Evolutionary conservation across 805 yeast species (phyloP).

Genomic region (Kodamaea kakaduensis): DNA sequence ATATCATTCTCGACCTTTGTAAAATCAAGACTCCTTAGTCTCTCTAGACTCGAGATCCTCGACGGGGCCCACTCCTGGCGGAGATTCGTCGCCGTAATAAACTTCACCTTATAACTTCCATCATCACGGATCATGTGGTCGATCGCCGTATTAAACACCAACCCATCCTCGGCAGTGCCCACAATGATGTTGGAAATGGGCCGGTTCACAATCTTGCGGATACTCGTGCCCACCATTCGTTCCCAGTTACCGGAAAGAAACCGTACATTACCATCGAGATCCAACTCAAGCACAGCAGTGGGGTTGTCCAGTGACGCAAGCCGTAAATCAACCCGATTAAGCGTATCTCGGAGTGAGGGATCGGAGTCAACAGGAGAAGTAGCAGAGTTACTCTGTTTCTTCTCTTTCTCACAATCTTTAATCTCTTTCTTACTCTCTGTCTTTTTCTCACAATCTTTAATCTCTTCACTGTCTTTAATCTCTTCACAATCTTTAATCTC

Average conservation of each 20-base stretch:
- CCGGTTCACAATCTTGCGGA: constrained; percentile 48
- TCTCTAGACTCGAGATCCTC: no score
- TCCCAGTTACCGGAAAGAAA: constrained; percentile 80
- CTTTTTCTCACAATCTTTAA: no score
- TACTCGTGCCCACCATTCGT: constrained; percentile 63
- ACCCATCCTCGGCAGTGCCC: constrained; percentile 59
- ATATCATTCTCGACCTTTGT: no score
- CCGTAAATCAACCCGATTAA: constrained; percentile 49
- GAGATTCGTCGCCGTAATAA: constrained; percentile 50
- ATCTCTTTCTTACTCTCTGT: no score
- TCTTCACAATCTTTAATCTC: constrained; percentile 1
- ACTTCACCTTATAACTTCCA: constrained; percentile 72
- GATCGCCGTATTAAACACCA: constrained; percentile 67
- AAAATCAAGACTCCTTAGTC: no score
- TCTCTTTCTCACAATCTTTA: no score
- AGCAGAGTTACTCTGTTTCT: constrained; percentile 20
- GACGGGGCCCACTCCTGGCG: no score
- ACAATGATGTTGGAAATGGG: constrained; percentile 62
- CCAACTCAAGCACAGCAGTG: constrained; percentile 79
- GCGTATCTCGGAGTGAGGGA: constrained; percentile 1
- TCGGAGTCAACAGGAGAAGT: not conserved
- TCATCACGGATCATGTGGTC: constrained; percentile 69
- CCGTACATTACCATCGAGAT: constrained; percentile 70
- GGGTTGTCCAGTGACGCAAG: constrained; percentile 67
- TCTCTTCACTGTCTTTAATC: constrained; percentile 25